Conservation (phyloP, 176 grass and related monocot species). For the Typha latifolia region DNA sequence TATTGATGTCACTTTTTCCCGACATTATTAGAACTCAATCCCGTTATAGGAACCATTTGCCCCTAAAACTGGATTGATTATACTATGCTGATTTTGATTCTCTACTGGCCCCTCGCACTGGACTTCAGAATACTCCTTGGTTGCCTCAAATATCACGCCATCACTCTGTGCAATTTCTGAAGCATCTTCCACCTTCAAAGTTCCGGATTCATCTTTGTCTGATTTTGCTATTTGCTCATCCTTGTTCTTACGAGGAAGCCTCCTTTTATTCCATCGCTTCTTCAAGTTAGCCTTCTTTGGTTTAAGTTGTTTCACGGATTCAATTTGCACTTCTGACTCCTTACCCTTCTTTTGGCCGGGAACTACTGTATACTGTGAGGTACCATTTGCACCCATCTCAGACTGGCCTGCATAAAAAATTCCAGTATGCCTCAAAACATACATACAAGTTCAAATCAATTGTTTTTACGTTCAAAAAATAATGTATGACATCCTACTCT, state of each 20-base stretch:
- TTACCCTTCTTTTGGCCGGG: conserved; percentile 49
- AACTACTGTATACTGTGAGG: conserved; percentile 53
- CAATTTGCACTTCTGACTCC: conserved; percentile 36
- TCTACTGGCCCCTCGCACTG: neutral
- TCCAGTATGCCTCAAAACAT: neutral
- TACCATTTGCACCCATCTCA: conserved; percentile 33
- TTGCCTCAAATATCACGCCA: neutral
- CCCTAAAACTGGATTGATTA: neutral
- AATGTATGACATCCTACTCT: conserved; percentile 26
- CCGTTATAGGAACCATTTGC: neutral
- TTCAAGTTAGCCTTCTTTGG: conserved; percentile 47
- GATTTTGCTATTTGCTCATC: conserved; percentile 20
- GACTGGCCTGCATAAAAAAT: conserved; percentile 44
- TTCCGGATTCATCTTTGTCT: conserved; percentile 28
- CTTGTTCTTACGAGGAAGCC: conserved; percentile 29
- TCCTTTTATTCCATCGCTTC: conserved; percentile 69
- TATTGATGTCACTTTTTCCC: neutral
- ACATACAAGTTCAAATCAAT: neutral
- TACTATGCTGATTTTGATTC: neutral
- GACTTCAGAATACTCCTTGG: neutral
- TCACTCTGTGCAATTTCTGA: neutral
- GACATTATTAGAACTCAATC: neutral
- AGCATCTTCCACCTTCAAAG: conserved; percentile 1
- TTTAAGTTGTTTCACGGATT: conserved; percentile 50
- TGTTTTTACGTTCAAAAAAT: conserved; percentile 6